Percentiles rank a stretch among this genome's conserved stretches.
These are phyloP conservation scores for Suhomyces prunicola DNA, from an alignment of 805 yeast genomes.

Conservation along the genomic window DNA sequence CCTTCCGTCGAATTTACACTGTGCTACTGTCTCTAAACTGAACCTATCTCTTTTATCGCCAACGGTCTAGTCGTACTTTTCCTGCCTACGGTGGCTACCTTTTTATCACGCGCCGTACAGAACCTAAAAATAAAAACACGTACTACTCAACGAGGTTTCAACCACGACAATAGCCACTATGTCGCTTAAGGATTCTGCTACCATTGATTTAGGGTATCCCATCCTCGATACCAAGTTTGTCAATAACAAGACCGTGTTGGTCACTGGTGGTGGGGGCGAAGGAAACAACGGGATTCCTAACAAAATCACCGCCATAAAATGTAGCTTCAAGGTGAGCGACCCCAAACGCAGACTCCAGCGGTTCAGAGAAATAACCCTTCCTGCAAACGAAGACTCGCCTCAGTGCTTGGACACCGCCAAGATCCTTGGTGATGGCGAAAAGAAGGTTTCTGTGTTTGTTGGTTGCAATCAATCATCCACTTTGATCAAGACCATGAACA, in stretches of 20 bases:
- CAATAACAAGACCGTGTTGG: conserved; percentile 56
- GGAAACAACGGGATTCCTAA: conserved; percentile 88
- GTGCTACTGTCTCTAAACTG: too few relatives aligned
- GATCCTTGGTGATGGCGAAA: conserved; percentile 27
- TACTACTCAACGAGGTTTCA: background rate
- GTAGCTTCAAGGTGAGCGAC: conserved; percentile 50
- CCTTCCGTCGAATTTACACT: too few relatives aligned
- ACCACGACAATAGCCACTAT: conserved; percentile 9
- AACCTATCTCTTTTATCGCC: background rate
- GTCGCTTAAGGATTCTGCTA: conserved; percentile 35
- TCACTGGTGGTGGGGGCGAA: conserved; percentile 95
- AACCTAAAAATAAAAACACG: background rate
- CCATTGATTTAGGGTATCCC: conserved; percentile 62
- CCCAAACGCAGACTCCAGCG: conserved; percentile 47
- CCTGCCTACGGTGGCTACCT: too few relatives aligned
- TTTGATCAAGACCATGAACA: conserved; percentile 52
- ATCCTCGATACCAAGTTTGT: conserved; percentile 75
- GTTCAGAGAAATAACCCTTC: conserved; percentile 59
- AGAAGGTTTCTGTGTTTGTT: conserved; percentile 51
- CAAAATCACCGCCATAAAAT: conserved; percentile 63
- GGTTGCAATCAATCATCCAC: conserved; percentile 74
- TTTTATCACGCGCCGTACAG: background rate
- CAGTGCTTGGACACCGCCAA: conserved; percentile 62
- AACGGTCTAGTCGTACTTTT: background rate
- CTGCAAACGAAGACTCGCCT: conserved; percentile 79